Evolutionary conservation across 768 basidiomycete species (phyloP), one percentile per base, ranked within the genome.

Genomic region (Tylopilus felleus): DNA sequence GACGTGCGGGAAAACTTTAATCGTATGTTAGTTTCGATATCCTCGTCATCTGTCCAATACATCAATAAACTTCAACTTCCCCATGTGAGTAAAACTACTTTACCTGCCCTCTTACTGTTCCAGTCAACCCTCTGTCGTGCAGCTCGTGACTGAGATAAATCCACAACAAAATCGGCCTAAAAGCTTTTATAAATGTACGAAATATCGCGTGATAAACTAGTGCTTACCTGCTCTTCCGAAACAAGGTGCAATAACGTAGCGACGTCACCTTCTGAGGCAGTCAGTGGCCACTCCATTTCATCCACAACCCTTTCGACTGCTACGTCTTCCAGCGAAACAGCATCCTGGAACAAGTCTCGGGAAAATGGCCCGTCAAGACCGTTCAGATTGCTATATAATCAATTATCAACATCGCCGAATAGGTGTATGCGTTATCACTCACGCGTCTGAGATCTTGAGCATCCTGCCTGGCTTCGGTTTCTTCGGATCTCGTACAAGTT

Each of bases 91-190:
- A 35, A 50, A 35, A 35, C 28, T 10, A 21, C 28, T 76, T 51
- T 57, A 88, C 91, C 90, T 59, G 88, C 86, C 77, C 91, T 90
- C 73, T 92, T 92, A 69, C 90, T 96, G 60, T 91, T 91, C 82
- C 87, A 92, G 63, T 92, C 89, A 33, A 88, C 73, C 12, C 68
- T 72, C 23, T 74, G 66, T 8, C 85, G 80, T 36, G 83, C 79
- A 6, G 75, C 72, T 57, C 79, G 82, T 13, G 85, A 74, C 47
- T 80, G 77, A 12, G 80, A 73, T 1, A 84, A 81, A 60, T 95
- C 90, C 29, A 94, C 71, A 31, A 75, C 76, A 60, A 94, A 85
- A 44, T 88, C 82, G 22, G 90, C 78, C 91, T 93, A 31, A 17
- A 36, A 49, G 4, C 16, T 42, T 10, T n/a, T 21, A 23, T 54